Base-by-base conservation (phyloP, 1,139 yeast species). In the Arxiozyma telluris region DNA sequence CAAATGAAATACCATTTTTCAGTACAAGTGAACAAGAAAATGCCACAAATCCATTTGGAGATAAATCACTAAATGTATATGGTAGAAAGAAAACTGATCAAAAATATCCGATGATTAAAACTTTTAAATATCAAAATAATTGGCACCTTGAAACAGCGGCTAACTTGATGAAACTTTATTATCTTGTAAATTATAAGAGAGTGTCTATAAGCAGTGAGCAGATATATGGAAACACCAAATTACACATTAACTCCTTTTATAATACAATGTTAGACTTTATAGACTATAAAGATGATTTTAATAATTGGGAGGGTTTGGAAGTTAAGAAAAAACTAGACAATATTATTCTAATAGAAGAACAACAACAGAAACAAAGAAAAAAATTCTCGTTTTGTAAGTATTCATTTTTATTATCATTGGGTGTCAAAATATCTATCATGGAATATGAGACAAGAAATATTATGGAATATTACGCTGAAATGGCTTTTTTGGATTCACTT, bases 391-490 rank as follows among this genome's bases (percentile, higher is more conserved):
- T 93, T 58, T 91, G 97, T 63, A 87, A 85, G 59, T 90, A 78
- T 62, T 97, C 98, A 1, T 90, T 87, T 66, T 71, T 89, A 54
- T 73, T 93, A 22, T 83, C 96, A 0, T 72, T 93, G 59, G 96
- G 96, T 0, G 79, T 88, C 3, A 93, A 93, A 68, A 86, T 90
- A 1, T 76, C 84, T 0, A 81, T 91, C 3, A 71, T 93, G 60
- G 96, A 88, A 62, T 83, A 87, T 67, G 96, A 90, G 64, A 90
- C 95, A 0, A 79, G 83, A 55, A 72, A 87, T 45, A 86, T 82
- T 55, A 89, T 91, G 96, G 95, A 87, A 62, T 72, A 86, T 54
- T 84, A 85, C 64, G 96, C 96, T 0, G 96, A 89, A 62, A 94
- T 88, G 64, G 96, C 96, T 0, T 89, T 90, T 62, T 79, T 90